Percentiles rank a stretch among this genome's conserved stretches.
phyloP scores from a whole-genome alignment of 148 eudicot genomes.

The Dysphania ambrosioides region DNA sequence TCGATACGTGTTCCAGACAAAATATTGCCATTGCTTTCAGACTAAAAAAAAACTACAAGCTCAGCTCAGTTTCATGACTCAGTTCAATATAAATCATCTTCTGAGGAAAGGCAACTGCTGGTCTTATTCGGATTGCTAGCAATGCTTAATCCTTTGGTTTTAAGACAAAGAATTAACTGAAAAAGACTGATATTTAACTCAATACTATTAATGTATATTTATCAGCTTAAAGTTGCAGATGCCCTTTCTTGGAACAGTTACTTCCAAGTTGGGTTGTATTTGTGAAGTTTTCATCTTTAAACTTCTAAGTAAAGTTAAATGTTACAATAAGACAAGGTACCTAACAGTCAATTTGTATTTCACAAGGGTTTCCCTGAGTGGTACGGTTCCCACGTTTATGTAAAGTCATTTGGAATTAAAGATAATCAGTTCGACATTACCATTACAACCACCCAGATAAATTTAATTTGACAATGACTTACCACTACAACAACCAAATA shows the following conservation, averaged over 20 bases:
- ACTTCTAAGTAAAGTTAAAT: constrained; percentile 30
- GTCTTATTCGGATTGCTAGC: background rate
- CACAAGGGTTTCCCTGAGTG: too few relatives aligned
- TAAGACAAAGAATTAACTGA: constrained; percentile 35
- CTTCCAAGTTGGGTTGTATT: constrained; percentile 21
- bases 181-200: constrained; percentile 10
- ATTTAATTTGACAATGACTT: too few relatives aligned
- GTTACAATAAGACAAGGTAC: constrained; percentile 28
- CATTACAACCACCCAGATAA: constrained; percentile 4
- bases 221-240: background rate
- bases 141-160: constrained; percentile 24
- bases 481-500: constrained; percentile 16
- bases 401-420: background rate
- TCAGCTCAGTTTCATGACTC: constrained; percentile 2
- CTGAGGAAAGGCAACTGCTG: constrained; percentile 17
- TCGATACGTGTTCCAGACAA: constrained; percentile 26
- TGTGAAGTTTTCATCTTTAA: constrained; percentile 27
- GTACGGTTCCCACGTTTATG: background rate
- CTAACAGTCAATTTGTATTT: constrained; percentile 17
- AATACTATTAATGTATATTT: constrained; percentile 14
- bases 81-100: background rate
- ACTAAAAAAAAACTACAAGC: background rate
- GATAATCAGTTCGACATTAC: constrained; percentile 6
- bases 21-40: constrained; percentile 18
- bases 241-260: constrained; percentile 8